phyloP scores from a whole-genome alignment of 805 yeast genomes.

The Starmerella tilneyi region DNA sequence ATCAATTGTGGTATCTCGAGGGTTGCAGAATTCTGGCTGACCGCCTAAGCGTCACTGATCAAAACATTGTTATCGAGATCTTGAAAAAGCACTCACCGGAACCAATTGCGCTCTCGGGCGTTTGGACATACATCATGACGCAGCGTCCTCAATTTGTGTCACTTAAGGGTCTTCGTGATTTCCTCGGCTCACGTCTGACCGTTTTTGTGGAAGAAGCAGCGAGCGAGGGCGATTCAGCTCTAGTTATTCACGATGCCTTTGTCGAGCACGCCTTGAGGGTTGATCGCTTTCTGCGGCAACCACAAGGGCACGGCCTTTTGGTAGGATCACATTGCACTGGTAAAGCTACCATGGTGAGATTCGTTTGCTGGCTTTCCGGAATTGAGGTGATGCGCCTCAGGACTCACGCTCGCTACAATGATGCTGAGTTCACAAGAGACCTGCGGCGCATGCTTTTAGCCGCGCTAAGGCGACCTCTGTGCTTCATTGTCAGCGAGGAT shows the following conservation, averaged over 20 bases:
- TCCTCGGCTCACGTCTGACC: constrained; percentile 52
- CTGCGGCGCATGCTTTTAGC: constrained; percentile 46
- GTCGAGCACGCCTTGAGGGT: constrained; percentile 66
- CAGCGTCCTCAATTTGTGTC: constrained; percentile 16
- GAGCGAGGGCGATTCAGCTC: constrained; percentile 35
- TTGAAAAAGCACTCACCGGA: not conserved
- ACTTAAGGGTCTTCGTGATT: constrained; percentile 38
- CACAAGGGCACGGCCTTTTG: constrained; percentile 81
- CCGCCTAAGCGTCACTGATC: constrained; percentile 35
- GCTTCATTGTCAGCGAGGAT: constrained; percentile 74
- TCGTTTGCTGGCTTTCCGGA: constrained; percentile 90
- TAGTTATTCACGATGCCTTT: constrained; percentile 58
- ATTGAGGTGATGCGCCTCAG: constrained; percentile 47
- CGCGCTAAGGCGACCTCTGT: constrained; percentile 31
- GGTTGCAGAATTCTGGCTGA: constrained; percentile 70
- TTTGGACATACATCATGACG: constrained; percentile 17
- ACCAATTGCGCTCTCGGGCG: not conserved
- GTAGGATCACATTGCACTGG: constrained; percentile 81
- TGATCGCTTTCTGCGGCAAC: constrained; percentile 71
- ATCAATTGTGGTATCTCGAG: constrained; percentile 72
- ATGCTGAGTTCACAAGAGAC: constrained; percentile 57
- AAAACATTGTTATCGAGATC: not conserved
- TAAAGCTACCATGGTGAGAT: constrained; percentile 60
- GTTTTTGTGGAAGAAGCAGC: constrained; percentile 72
- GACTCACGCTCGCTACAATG: constrained; percentile 44